Conservation (phyloP, 2,329 filamentous ascomycete genomes). For the Hypoxylon sp. region DNA sequence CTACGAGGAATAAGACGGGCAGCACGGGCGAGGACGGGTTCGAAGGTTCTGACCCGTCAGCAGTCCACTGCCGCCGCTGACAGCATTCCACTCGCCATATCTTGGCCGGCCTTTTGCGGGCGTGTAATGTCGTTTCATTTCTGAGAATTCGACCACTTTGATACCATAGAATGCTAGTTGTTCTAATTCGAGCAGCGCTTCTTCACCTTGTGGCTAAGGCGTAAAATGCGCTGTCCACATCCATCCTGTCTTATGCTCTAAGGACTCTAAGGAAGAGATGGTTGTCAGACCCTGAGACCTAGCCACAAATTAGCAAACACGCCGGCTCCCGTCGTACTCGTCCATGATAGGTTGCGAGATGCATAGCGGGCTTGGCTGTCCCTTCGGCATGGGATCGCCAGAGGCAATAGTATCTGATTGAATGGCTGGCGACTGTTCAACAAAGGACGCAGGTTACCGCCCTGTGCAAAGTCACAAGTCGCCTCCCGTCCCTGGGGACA, state of each 20-base stretch:
- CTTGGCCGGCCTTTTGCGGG: neutral
- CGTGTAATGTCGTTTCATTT: conserved; percentile 30
- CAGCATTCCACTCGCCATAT: conserved; percentile 22
- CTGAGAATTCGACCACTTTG: conserved; percentile 28
- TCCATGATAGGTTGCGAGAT: conserved; percentile 16
- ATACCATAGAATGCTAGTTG: conserved; percentile 17
- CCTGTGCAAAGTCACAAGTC: conserved; percentile 30
- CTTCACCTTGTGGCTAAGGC: conserved; percentile 28
- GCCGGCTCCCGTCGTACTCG: neutral
- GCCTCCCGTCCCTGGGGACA: conserved; percentile 19
- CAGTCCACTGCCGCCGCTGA: conserved; percentile 28
- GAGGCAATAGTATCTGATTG: conserved; percentile 22
- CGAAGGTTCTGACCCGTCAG: conserved; percentile 33
- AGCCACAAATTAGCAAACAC: conserved; percentile 19
- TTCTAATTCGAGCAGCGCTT: conserved; percentile 31
- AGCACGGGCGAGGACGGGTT: neutral
- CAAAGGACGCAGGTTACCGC: conserved; percentile 31
- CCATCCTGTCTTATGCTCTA: conserved; percentile 19
- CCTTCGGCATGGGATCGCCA: conserved; percentile 28
- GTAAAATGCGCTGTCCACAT: conserved; percentile 28
- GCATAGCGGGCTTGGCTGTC: conserved; percentile 18
- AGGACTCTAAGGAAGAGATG: conserved; percentile 1
- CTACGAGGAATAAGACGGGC: no score
- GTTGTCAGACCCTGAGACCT: conserved; percentile 27
- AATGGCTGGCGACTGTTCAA: conserved; percentile 26